These are phyloP conservation scores for Cladosporium sp. DNA, from an alignment of 2,329 filamentous ascomycete species.

Conservation along the genomic window DNA sequence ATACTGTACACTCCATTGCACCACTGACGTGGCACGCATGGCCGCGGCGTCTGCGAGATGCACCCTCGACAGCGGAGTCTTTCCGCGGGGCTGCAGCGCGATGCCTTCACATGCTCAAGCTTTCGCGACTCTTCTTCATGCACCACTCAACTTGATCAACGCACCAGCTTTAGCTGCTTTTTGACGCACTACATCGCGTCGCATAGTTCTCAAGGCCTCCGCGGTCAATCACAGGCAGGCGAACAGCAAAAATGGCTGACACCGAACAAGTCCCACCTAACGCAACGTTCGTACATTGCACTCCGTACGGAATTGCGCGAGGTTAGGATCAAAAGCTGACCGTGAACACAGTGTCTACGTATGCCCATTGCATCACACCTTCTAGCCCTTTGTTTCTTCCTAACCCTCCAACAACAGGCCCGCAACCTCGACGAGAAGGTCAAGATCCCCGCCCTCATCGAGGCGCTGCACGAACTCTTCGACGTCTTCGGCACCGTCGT, in stretches of 20 bases:
- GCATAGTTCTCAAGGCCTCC: not conserved
- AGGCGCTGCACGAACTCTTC: slow-evolving; percentile 71
- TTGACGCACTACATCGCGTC: not conserved
- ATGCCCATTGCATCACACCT: slow-evolving; percentile 7
- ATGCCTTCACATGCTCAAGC: not conserved
- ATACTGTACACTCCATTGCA: too few species aligned
- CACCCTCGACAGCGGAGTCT: too few species aligned
- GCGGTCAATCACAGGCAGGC: not conserved
- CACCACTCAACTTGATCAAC: not conserved
- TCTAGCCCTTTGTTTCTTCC: not conserved
- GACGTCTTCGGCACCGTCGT: slow-evolving; percentile 80
- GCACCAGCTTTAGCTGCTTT: not conserved
- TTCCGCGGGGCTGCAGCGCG: too few species aligned
- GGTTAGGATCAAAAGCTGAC: slow-evolving; percentile 14
- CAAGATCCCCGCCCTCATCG: slow-evolving; percentile 70
- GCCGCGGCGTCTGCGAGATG: too few species aligned
- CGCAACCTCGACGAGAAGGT: slow-evolving; percentile 90
- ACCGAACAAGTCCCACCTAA: slow-evolving; percentile 22
- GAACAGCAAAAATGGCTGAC: slow-evolving; percentile 6
- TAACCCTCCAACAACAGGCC: slow-evolving; percentile 35
- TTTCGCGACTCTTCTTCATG: too few species aligned
- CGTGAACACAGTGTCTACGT: slow-evolving; percentile 28
- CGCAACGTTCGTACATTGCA: slow-evolving; percentile 39
- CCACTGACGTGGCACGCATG: too few species aligned
- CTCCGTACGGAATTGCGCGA: slow-evolving; percentile 33